Percentiles rank a stretch among this genome's conserved stretches.
These are phyloP conservation scores for Nitzschia sp. DNA, from an alignment of 108 stramenopile species.

Conservation along the genomic window DNA sequence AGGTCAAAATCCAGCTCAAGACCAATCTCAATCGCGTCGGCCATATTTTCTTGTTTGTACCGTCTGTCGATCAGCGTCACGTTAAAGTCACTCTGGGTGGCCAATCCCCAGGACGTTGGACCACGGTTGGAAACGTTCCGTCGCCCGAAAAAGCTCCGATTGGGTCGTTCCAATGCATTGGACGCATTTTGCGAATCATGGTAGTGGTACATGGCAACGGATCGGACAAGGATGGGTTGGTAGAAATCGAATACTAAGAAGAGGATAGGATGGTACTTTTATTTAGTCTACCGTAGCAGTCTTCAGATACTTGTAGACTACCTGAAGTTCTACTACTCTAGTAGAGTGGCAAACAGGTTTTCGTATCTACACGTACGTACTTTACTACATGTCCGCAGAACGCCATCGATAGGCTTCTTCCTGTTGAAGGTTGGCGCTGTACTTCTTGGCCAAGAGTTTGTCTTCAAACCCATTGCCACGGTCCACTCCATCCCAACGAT, in stretches of 20 bases:
- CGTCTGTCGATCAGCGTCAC: constrained; percentile 34
- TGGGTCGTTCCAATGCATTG: constrained; percentile 21
- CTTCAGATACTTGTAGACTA: no score
- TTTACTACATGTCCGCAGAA: constrained; percentile 84
- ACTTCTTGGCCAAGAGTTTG: constrained; percentile 61
- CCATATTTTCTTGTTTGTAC: constrained; percentile 66
- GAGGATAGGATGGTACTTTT: no score
- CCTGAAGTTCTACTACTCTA: no score
- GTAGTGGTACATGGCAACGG: constrained; percentile 46
- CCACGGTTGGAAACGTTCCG: constrained; percentile 59
- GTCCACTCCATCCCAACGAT: constrained; percentile 98
- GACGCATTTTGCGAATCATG: constrained; percentile 49
- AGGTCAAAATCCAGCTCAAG: constrained; percentile 48
- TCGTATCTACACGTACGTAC: no score
- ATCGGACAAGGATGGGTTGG: constrained; percentile 44
- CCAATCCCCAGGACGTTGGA: constrained; percentile 39
- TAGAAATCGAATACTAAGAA: constrained; percentile 34
- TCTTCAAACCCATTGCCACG: constrained; percentile 96
- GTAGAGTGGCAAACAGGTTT: no score
- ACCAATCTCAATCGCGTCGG: constrained; percentile 61
- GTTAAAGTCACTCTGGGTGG: constrained; percentile 54
- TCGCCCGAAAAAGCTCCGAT: constrained; percentile 16
- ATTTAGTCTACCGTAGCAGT: no score
- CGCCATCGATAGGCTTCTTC: constrained; percentile 81
- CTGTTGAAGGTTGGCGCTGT: constrained; percentile 50